Percentiles rank a stretch among this genome's conserved stretches.
These are phyloP conservation scores for Anthracocystis setariae DNA, from an alignment of 1,284 basidiomycete genomes.

Conservation along the genomic window DNA sequence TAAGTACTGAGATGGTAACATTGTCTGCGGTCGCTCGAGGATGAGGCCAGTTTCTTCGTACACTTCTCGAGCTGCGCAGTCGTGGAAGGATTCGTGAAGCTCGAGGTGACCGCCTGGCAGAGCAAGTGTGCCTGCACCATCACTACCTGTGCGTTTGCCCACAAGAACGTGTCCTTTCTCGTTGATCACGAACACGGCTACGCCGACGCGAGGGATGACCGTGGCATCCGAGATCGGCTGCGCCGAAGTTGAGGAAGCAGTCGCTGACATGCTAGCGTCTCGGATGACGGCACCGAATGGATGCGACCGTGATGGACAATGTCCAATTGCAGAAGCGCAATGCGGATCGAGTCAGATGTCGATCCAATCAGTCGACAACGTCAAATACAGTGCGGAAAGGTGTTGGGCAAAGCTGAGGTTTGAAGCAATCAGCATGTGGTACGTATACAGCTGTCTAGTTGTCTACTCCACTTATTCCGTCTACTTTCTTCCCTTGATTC, in stretches of 20 bases:
- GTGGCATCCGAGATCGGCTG: constrained; percentile 43
- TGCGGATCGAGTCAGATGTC: no score
- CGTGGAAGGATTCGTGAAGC: constrained; percentile 59
- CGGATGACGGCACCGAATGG: no score
- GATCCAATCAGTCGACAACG: no score
- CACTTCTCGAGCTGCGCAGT: constrained; percentile 55
- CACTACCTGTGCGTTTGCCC: constrained; percentile 61
- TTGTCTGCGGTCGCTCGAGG: constrained; percentile 23
- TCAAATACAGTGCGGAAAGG: no score
- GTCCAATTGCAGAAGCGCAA: no score
- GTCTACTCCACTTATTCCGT: no score
- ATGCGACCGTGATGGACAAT: no score
- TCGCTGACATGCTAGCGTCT: not conserved
- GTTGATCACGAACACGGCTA: constrained; percentile 62
- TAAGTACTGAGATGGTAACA: constrained; percentile 9
- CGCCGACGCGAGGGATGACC: constrained; percentile 57
- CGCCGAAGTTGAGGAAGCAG: not conserved
- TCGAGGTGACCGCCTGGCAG: constrained; percentile 67
- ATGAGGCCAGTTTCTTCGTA: constrained; percentile 51
- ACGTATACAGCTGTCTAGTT: no score
- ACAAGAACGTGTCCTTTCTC: constrained; percentile 51
- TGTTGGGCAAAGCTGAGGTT: no score
- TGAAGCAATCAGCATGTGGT: no score
- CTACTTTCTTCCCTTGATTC: no score
- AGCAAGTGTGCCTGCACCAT: constrained; percentile 59